Conservation (phyloP, 2,329 filamentous ascomycete species). For the Corynespora cassiicola region DNA sequence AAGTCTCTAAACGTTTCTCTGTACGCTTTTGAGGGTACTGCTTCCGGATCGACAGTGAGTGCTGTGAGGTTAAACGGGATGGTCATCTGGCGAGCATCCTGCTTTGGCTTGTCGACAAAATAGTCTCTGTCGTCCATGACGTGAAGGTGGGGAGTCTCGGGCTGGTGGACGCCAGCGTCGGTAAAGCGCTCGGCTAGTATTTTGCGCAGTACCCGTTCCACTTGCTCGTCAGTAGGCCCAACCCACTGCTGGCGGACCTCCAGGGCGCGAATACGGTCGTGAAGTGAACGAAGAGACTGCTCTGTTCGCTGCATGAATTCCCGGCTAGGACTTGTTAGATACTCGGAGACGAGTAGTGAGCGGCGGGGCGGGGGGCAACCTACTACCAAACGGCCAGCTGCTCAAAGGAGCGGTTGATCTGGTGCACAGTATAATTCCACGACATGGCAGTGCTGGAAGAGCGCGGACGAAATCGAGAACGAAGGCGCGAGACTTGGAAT, state of each 20-base stretch:
- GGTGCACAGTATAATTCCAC: conserved; percentile 36
- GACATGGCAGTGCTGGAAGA: conserved; percentile 27
- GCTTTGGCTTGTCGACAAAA: conserved; percentile 24
- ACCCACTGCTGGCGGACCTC: conserved; percentile 30
- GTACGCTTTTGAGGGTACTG: conserved; percentile 37
- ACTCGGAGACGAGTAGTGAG: no score
- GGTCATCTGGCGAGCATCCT: conserved; percentile 18
- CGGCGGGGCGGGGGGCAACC: no score
- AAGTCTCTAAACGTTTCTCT: conserved; percentile 35
- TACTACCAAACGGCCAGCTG: conserved; percentile 41
- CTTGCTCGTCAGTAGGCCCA: conserved; percentile 39
- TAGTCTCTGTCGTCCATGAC: conserved; percentile 19
- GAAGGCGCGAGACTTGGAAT: neutral
- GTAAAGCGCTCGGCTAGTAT: conserved; percentile 41
- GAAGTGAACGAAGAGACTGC: conserved; percentile 31
- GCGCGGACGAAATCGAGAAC: neutral
- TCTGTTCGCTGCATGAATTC: conserved; percentile 42
- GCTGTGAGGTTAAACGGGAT: conserved; percentile 26
- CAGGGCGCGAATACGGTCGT: conserved; percentile 31
- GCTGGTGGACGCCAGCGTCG: conserved; percentile 14
- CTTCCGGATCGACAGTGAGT: conserved; percentile 33
- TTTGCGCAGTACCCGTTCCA: conserved; percentile 43
- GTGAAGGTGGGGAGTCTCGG: conserved; percentile 10
- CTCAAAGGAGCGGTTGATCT: conserved; percentile 42
- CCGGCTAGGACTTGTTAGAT: conserved; percentile 19